A percentile compares a stretch with the other conserved stretches of the same genome.
Conservation (phyloP, 73 alveolate genomes). For the Paramecium sonneborni region DNA sequence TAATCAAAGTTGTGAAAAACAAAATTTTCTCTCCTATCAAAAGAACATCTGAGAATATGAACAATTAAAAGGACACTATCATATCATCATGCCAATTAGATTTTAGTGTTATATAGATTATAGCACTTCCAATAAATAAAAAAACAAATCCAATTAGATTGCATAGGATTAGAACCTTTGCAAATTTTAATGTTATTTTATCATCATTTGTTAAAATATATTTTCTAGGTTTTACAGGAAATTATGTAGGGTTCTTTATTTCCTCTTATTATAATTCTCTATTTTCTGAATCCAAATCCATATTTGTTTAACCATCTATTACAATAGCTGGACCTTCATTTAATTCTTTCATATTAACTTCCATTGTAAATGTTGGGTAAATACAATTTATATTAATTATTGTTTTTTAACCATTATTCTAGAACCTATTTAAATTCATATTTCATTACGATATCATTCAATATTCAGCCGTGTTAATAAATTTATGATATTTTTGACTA, state of each 20-base stretch:
- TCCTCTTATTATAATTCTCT: not conserved
- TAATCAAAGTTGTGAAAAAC: not conserved
- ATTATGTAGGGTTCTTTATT: not conserved
- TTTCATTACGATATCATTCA: not conserved
- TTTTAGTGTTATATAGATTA: not conserved
- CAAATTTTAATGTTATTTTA: not conserved
- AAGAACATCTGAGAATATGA: not conserved
- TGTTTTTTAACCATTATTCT: not conserved
- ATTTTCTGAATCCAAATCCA: not conserved
- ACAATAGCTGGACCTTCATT: not conserved
- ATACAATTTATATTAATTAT: not conserved
- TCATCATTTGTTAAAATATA: not conserved
- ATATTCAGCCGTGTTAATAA: not conserved
- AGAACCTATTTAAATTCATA: not conserved
- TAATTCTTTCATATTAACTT: not conserved
- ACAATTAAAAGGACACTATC: not conserved
- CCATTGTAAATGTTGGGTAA: conserved; percentile 1
- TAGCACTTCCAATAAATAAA: not conserved
- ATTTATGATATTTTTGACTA: not conserved
- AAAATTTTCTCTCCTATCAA: not conserved
- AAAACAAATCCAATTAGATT: conserved; percentile 13
- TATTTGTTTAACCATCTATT: not conserved
- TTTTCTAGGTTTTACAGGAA: not conserved
- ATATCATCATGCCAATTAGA: not conserved
- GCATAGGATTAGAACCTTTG: not conserved